These are phyloP conservation scores for Gossypium thurberi DNA, from an alignment of 345 rosid genomes.

Conservation along the genomic window DNA sequence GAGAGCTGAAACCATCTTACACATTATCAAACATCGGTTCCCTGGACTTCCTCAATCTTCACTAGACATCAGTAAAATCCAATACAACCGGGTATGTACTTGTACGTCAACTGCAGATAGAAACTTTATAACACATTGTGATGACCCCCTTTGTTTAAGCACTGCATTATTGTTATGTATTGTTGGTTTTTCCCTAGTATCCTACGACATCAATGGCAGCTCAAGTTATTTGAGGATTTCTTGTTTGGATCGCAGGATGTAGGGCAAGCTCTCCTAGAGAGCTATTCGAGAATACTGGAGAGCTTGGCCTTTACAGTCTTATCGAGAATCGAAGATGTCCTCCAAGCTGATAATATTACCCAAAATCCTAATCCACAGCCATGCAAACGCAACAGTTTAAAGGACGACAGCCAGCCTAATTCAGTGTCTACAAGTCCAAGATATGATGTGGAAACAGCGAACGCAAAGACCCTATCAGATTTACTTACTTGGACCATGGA, in stretches of 20 bases:
- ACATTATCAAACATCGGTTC: conserved; percentile 66
- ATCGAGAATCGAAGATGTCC: conserved; percentile 82
- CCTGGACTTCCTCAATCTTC: conserved; percentile 88
- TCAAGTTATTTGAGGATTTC: background rate
- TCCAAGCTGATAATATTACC: conserved; percentile 45
- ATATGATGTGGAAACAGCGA: conserved; percentile 14
- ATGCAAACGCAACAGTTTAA: conserved; percentile 18
- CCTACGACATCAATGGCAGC: background rate
- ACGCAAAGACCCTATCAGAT: conserved; percentile 47
- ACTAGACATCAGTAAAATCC: conserved; percentile 84
- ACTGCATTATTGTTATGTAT: background rate
- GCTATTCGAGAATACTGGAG: conserved; percentile 86
- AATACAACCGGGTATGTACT: conserved; percentile 50
- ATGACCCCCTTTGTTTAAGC: background rate
- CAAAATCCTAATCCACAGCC: conserved; percentile 43
- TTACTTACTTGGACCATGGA: conserved; percentile 61
- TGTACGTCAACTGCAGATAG: background rate
- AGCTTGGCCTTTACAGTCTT: conserved; percentile 84
- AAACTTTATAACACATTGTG: background rate
- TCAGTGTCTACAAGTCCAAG: background rate
- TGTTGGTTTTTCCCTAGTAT: background rate
- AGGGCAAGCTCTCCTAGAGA: conserved; percentile 87
- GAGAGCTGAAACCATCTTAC: conserved; percentile 80
- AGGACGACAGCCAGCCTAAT: conserved; percentile 4
- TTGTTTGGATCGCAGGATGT: conserved; percentile 46